These are phyloP conservation scores for Erucastrum elatum DNA, from an alignment of 345 rosid species.

Conservation along the genomic window DNA sequence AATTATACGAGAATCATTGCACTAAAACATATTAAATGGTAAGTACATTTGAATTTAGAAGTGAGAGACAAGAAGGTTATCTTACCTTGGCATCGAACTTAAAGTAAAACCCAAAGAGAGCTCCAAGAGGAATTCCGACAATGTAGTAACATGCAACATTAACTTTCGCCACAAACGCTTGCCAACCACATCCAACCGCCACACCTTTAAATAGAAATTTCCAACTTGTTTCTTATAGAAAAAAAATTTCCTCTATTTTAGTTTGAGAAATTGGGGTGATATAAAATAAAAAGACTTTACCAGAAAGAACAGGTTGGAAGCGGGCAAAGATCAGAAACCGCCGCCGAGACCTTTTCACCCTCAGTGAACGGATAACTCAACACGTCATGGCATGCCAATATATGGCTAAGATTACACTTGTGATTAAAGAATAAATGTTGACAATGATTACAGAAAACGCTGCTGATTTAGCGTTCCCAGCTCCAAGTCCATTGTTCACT, in stretches of 20 bases:
- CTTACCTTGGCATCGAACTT: slow-evolving; percentile 65
- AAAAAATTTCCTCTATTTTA: neutral
- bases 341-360: slow-evolving; percentile 58
- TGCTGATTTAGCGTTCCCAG: slow-evolving; percentile 67
- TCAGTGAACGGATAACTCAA: slow-evolving; percentile 67
- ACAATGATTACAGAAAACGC: slow-evolving; percentile 59
- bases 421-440: slow-evolving; percentile 46
- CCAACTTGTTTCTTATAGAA: neutral
- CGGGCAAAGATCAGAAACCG: slow-evolving; percentile 69
- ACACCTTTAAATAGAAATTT: slow-evolving; percentile 43
- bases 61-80: neutral
- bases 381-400: slow-evolving; percentile 46
- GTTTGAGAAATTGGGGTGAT: neutral
- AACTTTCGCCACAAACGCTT: slow-evolving; percentile 67
- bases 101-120: slow-evolving; percentile 62
- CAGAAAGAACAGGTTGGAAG: slow-evolving; percentile 74
- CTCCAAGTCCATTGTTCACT: slow-evolving; percentile 84
- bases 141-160: slow-evolving; percentile 69
- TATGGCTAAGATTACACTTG: slow-evolving; percentile 45
- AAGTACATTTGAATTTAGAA: neutral
- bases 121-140: slow-evolving; percentile 69
- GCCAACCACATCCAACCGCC: slow-evolving; percentile 92
- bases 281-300: slow-evolving; percentile 29
- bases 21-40: neutral
- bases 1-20: neutral